A percentile compares a stretch with the other conserved stretches of the same genome.
Evolutionary conservation across 2,329 filamentous ascomycete species (phyloP).

Genomic region (Ophiosphaerella narmari): DNA sequence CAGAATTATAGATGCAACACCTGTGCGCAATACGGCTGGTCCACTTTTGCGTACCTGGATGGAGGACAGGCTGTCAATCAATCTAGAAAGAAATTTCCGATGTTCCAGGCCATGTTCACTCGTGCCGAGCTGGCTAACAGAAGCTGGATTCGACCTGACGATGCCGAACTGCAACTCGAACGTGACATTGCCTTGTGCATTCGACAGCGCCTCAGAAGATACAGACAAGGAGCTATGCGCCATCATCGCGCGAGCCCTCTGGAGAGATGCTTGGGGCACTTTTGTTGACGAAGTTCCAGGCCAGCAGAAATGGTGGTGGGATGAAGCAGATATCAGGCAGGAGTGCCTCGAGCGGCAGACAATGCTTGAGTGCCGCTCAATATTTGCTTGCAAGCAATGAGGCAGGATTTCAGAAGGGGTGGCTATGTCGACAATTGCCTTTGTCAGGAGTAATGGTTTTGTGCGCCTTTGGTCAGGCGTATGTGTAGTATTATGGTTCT

Average conservation of each 20-base stretch:
- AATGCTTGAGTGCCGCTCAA: conserved; percentile 43
- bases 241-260: conserved; percentile 42
- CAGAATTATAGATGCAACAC: conserved; percentile 66
- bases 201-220: conserved; percentile 20
- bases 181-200: conserved; percentile 38
- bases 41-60: conserved; percentile 65
- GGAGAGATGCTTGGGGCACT: conserved; percentile 46
- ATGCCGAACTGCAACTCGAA: conserved; percentile 23
- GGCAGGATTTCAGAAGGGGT: no score
- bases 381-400: conserved; percentile 42
- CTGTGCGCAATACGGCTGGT: conserved; percentile 60
- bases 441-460: no score
- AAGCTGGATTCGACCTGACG: conserved; percentile 54
- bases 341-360: conserved; percentile 44
- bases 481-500: no score
- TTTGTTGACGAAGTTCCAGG: conserved; percentile 39
- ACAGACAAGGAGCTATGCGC: conserved; percentile 40
- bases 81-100: conserved; percentile 62
- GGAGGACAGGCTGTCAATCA: conserved; percentile 63
- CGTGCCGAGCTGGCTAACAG: conserved; percentile 63
- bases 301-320: conserved; percentile 47
- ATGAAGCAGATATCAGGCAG: conserved; percentile 42
- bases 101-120: conserved; percentile 64
- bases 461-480: no score
- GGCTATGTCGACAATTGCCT: no score